These are phyloP conservation scores for Triadica sebifera DNA, from an alignment of 345 rosid species.

Conservation along the genomic window DNA sequence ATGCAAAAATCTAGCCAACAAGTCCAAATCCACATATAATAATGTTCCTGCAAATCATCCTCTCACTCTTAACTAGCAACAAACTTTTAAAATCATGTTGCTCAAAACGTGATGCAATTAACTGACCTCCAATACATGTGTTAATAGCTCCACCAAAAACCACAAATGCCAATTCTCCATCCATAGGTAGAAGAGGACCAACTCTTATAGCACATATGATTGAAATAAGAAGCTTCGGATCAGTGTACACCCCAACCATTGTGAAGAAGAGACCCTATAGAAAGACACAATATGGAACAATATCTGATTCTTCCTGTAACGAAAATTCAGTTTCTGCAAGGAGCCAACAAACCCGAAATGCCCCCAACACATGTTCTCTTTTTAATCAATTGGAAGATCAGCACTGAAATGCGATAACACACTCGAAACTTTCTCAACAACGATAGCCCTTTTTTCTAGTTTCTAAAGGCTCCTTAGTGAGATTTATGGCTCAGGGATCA, in stretches of 20 bases:
- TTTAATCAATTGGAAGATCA: no score
- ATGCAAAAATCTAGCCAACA: conserved; percentile 96
- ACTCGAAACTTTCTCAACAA: no score
- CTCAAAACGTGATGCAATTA: conserved; percentile 95
- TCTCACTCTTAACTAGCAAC: conserved; percentile 96
- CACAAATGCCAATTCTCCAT: conserved; percentile 98
- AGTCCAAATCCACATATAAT: conserved; percentile 97
- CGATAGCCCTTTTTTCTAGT: no score
- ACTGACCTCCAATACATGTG: conserved; percentile 97
- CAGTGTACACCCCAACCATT: conserved; percentile 99
- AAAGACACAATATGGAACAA: conserved; percentile 98
- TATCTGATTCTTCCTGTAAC: conserved; percentile 98
- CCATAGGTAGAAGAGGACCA: conserved; percentile 97
- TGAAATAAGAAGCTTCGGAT: conserved; percentile 91
- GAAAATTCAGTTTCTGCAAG: conserved; percentile 99
- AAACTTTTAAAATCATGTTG: conserved; percentile 91
- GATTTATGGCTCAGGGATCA: no score
- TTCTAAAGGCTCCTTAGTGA: no score
- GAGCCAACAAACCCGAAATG: conserved; percentile 94
- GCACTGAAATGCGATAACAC: no score
- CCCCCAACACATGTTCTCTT: no score
- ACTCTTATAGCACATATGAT: conserved; percentile 77
- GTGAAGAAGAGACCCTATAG: conserved; percentile 96
- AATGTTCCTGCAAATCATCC: conserved; percentile 95
- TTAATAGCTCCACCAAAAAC: conserved; percentile 98